A percentile compares a stretch with the other conserved stretches of the same genome.
These are phyloP conservation scores for Aspergillus ustus DNA, from an alignment of 2,329 filamentous ascomycete genomes.

Conservation along the genomic window DNA sequence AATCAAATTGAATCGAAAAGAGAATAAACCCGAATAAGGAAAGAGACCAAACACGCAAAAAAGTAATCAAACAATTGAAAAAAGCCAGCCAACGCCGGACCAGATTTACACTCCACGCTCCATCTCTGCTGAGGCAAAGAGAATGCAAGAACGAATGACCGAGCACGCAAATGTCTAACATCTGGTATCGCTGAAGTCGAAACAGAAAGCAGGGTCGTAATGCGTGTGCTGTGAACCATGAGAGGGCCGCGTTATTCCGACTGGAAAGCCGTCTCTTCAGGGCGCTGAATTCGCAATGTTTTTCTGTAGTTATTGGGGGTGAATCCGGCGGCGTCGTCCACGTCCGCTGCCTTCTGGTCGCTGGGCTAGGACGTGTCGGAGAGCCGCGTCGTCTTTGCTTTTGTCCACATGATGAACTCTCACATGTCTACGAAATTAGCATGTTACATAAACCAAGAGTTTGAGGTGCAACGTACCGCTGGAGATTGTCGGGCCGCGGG, in stretches of 20 bases:
- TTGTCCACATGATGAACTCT: slow-evolving; percentile 90
- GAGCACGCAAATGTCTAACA: slow-evolving; percentile 17
- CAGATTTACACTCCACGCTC: slow-evolving; percentile 17
- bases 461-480: slow-evolving; percentile 65
- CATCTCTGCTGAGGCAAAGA: slow-evolving; percentile 13
- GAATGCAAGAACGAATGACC: slow-evolving; percentile 16
- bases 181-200: slow-evolving; percentile 22
- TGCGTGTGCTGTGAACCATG: slow-evolving; percentile 19
- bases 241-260: slow-evolving; percentile 19
- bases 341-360: slow-evolving; percentile 82
- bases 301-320: slow-evolving; percentile 25
- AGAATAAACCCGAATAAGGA: slow-evolving; percentile 1
- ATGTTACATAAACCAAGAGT: slow-evolving; percentile 40
- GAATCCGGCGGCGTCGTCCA: slow-evolving; percentile 70
- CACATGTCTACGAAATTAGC: slow-evolving; percentile 66
- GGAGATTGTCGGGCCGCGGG: slow-evolving; percentile 91
- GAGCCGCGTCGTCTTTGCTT: slow-evolving; percentile 78
- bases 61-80: slow-evolving; percentile 3
- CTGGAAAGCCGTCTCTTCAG: slow-evolving; percentile 16
- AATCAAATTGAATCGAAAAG: not conserved
- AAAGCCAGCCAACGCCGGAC: slow-evolving; percentile 11
- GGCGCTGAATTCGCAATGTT: not conserved
- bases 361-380: slow-evolving; percentile 85
- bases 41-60: slow-evolving; percentile 1
- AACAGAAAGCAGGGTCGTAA: slow-evolving; percentile 16